These are phyloP conservation scores for Picocystis sp. DNA, from an alignment of 163 green algal genomes.

Conservation along the genomic window DNA sequence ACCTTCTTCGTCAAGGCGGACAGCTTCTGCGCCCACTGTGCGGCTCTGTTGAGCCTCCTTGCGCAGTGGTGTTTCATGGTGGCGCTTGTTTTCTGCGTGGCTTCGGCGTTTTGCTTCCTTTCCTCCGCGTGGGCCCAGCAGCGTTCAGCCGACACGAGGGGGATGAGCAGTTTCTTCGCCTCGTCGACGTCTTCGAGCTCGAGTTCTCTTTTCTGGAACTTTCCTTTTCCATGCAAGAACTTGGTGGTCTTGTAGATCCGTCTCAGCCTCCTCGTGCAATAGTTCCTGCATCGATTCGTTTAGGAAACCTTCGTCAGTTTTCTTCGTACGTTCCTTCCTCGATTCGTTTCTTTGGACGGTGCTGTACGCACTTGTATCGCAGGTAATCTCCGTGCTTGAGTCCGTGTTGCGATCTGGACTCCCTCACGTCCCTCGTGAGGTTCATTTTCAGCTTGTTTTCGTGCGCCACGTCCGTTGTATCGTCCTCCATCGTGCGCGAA, in stretches of 20 bases:
- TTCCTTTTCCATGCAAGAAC: conserved; percentile 54
- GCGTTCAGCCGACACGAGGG: conserved; percentile 56
- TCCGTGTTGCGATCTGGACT: conserved; percentile 37
- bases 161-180: conserved; percentile 51
- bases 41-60: conserved; percentile 29
- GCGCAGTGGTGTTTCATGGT: conserved; percentile 2
- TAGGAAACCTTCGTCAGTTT: too few species aligned
- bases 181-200: conserved; percentile 15
- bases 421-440: too few species aligned
- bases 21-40: conserved; percentile 20
- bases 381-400: conserved; percentile 67
- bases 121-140: conserved; percentile 62
- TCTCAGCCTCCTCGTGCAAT: conserved; percentile 47
- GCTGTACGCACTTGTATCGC: conserved; percentile 49
- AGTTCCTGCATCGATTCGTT: conserved; percentile 33
- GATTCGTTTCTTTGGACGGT: too few species aligned
- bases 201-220: conserved; percentile 53
- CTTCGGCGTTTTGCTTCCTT: conserved; percentile 17
- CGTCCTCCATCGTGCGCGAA: too few species aligned
- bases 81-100: not conserved
- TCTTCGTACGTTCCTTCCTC: too few species aligned
- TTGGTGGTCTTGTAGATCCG: conserved; percentile 50
- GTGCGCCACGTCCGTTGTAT: too few species aligned
- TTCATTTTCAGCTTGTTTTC: too few species aligned
- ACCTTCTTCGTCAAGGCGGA: conserved; percentile 11